phyloP scores from a whole-genome alignment of 345 rosid species.

The Anacardium occidentale region DNA sequence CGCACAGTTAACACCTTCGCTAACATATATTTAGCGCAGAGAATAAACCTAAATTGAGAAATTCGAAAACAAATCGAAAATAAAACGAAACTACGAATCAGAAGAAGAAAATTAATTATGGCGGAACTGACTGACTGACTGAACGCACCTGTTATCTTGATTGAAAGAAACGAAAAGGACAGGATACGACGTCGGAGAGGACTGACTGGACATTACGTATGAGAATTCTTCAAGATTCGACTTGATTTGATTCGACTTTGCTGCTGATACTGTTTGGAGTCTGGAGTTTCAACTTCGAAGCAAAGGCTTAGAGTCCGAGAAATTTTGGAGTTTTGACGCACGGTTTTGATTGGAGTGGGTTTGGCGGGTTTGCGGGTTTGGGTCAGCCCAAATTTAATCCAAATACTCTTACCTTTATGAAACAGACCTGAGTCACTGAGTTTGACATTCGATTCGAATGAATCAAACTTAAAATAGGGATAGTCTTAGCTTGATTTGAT shows the following conservation, averaged over 20 bases:
- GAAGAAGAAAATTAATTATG: conserved; percentile 1
- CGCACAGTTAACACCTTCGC: background rate
- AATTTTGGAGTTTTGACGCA: too few relatives aligned
- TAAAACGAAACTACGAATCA: conserved; percentile 7
- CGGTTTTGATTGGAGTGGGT: too few relatives aligned
- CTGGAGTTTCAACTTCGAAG: background rate
- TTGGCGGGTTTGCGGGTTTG: too few relatives aligned
- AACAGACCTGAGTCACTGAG: too few relatives aligned
- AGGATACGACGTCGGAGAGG: conserved; percentile 49
- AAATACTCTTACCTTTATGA: too few relatives aligned
- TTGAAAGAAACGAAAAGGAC: conserved; percentile 78
- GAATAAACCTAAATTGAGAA: background rate
- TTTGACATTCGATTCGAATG: too few relatives aligned
- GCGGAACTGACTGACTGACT: background rate
- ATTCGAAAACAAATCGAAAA: background rate
- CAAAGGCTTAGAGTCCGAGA: too few relatives aligned
- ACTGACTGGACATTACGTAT: conserved; percentile 50
- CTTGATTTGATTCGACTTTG: too few relatives aligned
- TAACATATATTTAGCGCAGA: background rate
- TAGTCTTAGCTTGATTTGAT: too few relatives aligned
- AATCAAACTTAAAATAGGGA: too few relatives aligned
- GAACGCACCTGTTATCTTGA: conserved; percentile 67
- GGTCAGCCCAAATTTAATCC: too few relatives aligned
- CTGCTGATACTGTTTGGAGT: background rate
- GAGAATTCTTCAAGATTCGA: background rate